These are phyloP conservation scores for Pugionium cornutum DNA, from an alignment of 345 rosid species.

Conservation along the genomic window DNA sequence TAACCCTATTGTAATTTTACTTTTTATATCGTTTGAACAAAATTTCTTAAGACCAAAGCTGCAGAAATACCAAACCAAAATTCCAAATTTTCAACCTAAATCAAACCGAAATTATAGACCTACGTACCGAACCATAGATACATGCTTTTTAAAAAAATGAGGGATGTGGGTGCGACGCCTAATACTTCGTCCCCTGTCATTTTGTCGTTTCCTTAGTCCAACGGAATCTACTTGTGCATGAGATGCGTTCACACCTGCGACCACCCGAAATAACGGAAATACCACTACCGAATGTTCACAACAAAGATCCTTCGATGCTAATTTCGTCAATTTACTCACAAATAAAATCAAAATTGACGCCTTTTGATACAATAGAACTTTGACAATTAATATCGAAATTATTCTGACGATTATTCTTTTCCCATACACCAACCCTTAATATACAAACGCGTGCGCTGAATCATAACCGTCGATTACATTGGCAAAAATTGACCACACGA, in stretches of 20 bases:
- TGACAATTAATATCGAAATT: constrained; percentile 6
- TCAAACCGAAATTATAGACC: neutral
- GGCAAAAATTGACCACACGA: constrained; percentile 43
- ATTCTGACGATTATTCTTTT: constrained; percentile 20
- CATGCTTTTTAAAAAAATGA: constrained; percentile 17
- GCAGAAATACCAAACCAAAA: neutral
- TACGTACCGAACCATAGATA: neutral
- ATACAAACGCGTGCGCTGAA: constrained; percentile 28
- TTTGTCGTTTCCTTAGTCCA: neutral
- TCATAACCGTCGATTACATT: constrained; percentile 28
- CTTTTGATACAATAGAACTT: constrained; percentile 22
- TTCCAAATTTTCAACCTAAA: neutral
- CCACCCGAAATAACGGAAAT: constrained; percentile 24
- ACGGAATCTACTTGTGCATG: constrained; percentile 43
- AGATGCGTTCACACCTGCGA: constrained; percentile 48
- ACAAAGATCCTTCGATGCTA: neutral
- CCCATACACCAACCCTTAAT: constrained; percentile 36
- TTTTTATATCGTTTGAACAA: too few relatives aligned
- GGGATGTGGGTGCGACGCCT: constrained; percentile 14
- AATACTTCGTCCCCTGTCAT: neutral
- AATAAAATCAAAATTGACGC: constrained; percentile 22
- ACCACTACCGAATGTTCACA: neutral
- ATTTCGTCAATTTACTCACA: constrained; percentile 5
- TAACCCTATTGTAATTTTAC: too few relatives aligned
- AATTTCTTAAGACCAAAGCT: too few relatives aligned